Evolutionary conservation across 2,329 filamentous ascomycete genomes (phyloP).

Genomic region (Trichoderma brevicompactum): DNA sequence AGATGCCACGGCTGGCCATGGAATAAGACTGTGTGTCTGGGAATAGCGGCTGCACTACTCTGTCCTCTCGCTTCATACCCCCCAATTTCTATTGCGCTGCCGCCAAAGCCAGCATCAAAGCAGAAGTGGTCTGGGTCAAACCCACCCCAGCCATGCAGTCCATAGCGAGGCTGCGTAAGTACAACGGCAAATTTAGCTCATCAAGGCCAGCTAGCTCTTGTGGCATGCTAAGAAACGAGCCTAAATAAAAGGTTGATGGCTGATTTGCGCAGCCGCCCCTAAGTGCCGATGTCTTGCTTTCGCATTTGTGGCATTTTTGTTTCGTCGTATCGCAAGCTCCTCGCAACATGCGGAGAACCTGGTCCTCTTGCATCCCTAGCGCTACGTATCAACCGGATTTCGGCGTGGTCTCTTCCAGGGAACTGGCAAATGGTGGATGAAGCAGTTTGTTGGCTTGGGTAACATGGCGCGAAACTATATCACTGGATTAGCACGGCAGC

Average conservation of each 20-base stretch:
- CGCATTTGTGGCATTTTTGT: background rate
- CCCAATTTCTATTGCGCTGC: background rate
- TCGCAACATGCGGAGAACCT: constrained; percentile 22
- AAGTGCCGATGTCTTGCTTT: constrained; percentile 1
- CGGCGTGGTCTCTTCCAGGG: background rate
- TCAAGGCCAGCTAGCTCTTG: background rate
- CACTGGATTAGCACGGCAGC: background rate
- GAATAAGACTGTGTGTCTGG: background rate
- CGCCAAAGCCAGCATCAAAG: background rate
- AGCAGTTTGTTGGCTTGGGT: background rate
- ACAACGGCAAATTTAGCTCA: background rate
- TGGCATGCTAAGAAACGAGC: background rate
- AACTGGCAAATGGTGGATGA: background rate
- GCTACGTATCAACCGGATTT: background rate
- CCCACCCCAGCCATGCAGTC: background rate
- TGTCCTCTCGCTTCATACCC: background rate
- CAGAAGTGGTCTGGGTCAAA: background rate
- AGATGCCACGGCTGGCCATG: background rate
- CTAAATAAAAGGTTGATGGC: background rate
- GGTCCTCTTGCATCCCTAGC: background rate
- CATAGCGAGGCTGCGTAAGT: background rate
- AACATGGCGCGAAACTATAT: background rate
- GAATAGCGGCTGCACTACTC: background rate
- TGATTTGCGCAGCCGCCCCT: background rate
- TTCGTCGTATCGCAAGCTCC: background rate